Percentiles rank a stretch among this genome's conserved stretches.
Conservation (phyloP, 78 protist species). For the Dictyostelium discoideum region dicty_2.7 NC_007088.5:4366501-4367000, state of each 20-base stretch:
- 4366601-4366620: slow-evolving; percentile 82
- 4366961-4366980: too few relatives aligned
- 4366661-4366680: neutral
- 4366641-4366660: slow-evolving; percentile 77
- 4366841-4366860: slow-evolving; percentile 61
- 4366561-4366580: slow-evolving; percentile 59
- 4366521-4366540: neutral
- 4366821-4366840: slow-evolving; percentile 53
- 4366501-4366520: neutral
- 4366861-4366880: slow-evolving; percentile 80
- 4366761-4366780: slow-evolving; percentile 75
- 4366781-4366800: slow-evolving; percentile 83
- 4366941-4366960: neutral
- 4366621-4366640: slow-evolving; percentile 85
- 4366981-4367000: too few relatives aligned
- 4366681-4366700: neutral
- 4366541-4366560: slow-evolving; percentile 63
- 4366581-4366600: slow-evolving; percentile 28
- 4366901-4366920: slow-evolving; percentile 37
- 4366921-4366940: neutral
- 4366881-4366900: slow-evolving; percentile 77
- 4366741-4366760: slow-evolving; percentile 77
- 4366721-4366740: neutral
- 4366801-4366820: slow-evolving; percentile 59
- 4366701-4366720: neutral